Percentiles rank a stretch among this genome's conserved stretches.
These are phyloP conservation scores for Phoma sp. DNA, from an alignment of 2,329 filamentous ascomycete species.

Conservation along the genomic window DNA sequence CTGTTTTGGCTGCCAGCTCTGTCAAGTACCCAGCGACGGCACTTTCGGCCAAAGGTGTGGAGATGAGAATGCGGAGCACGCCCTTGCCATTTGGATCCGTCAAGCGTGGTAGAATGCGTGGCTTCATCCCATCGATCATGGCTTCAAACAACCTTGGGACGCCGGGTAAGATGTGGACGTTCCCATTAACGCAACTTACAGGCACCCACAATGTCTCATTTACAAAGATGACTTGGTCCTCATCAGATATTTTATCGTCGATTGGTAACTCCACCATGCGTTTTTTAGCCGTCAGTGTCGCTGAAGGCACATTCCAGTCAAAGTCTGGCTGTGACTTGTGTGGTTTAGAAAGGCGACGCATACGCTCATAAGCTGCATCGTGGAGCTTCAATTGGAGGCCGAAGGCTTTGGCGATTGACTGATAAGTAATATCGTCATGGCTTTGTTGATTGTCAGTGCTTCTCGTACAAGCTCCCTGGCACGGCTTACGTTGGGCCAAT, in stretches of 20 bases:
- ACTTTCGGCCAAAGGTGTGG: constrained; percentile 88
- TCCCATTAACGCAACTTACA: constrained; percentile 86
- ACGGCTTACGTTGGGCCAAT: constrained; percentile 87
- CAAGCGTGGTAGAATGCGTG: constrained; percentile 72
- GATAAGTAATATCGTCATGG: constrained; percentile 97
- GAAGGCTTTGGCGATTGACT: constrained; percentile 92
- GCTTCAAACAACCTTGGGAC: constrained; percentile 84
- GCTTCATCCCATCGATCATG: constrained; percentile 79
- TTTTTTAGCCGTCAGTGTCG: constrained; percentile 79
- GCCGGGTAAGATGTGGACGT: constrained; percentile 91
- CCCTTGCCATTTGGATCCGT: constrained; percentile 83
- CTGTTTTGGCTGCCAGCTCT: constrained; percentile 75
- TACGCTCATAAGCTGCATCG: constrained; percentile 76
- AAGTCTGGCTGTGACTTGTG: constrained; percentile 77
- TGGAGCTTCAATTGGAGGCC: constrained; percentile 78
- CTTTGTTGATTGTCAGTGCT: constrained; percentile 53
- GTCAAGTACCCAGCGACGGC: constrained; percentile 83
- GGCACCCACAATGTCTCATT: constrained; percentile 90
- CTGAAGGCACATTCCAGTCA: constrained; percentile 83
- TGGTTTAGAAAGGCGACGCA: constrained; percentile 81
- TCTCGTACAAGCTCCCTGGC: constrained; percentile 6
- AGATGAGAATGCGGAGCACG: constrained; percentile 79
- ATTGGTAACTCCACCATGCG: constrained; percentile 90
- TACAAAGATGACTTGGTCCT: constrained; percentile 80
- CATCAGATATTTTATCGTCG: constrained; percentile 69